These are phyloP conservation scores for Periconia sp. DNA, from an alignment of 2,329 filamentous ascomycete genomes.

Conservation along the genomic window DNA sequence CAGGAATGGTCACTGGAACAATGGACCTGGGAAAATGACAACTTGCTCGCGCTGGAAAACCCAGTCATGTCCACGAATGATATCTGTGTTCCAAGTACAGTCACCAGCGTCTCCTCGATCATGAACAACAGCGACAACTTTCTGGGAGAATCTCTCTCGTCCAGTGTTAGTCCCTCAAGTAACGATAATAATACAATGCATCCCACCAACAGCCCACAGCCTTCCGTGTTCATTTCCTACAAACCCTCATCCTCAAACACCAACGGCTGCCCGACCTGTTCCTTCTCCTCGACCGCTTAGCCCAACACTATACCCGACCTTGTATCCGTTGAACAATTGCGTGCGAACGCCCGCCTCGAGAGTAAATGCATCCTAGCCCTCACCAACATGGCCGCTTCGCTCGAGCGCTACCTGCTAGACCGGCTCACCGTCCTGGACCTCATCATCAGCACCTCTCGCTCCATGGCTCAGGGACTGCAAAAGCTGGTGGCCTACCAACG, in stretches of 20 bases:
- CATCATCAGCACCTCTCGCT: constrained; percentile 6
- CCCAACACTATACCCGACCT: neutral
- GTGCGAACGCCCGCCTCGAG: neutral
- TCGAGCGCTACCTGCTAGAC: constrained; percentile 12
- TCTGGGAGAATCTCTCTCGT: neutral
- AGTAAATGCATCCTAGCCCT: constrained; percentile 10
- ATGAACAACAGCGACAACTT: neutral
- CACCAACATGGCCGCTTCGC: constrained; percentile 7
- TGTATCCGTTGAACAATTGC: neutral
- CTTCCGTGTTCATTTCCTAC: too few species aligned
- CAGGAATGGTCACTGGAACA: neutral
- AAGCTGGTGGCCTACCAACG: neutral
- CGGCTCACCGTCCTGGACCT: constrained; percentile 8
- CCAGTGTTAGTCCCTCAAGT: neutral
- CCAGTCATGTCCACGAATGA: neutral
- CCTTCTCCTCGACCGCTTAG: neutral
- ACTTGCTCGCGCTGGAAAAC: neutral
- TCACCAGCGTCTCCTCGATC: neutral
- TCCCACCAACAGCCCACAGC: too few species aligned
- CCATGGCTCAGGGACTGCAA: neutral
- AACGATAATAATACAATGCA: neutral
- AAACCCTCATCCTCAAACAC: too few species aligned
- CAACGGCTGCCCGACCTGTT: neutral
- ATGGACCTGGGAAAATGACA: neutral
- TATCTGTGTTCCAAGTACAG: neutral